Percentiles rank a stretch among this genome's conserved stretches.
Conservation (phyloP, 768 basidiomycete species). For the Coprinopsis sp. region DNA sequence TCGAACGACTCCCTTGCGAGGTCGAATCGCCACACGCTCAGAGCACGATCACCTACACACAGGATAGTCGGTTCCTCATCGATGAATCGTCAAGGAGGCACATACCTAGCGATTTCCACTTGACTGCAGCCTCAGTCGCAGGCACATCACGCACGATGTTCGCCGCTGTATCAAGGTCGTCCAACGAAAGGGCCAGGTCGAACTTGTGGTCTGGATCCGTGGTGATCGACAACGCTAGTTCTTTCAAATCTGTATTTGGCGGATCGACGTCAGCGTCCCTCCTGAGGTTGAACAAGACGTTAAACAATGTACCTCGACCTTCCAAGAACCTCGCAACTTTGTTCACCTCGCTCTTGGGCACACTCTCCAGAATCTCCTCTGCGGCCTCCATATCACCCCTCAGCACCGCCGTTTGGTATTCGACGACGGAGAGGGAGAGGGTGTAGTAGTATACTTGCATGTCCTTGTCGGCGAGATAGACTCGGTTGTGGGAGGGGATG, state of each 20-base stretch:
- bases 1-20: conserved; percentile 88
- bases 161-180: conserved; percentile 87
- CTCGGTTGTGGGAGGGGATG: conserved; percentile 89
- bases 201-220: conserved; percentile 95
- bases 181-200: conserved; percentile 84
- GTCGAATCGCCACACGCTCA: conserved; percentile 90
- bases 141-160: conserved; percentile 71
- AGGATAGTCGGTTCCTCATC: conserved; percentile 90
- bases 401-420: conserved; percentile 94
- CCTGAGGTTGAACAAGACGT: no score
- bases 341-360: conserved; percentile 90
- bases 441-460: conserved; percentile 79
- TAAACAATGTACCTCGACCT: conserved; percentile 56
- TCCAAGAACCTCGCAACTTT: conserved; percentile 95
- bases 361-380: conserved; percentile 69
- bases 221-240: conserved; percentile 88
- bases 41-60: conserved; percentile 86
- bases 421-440: conserved; percentile 83
- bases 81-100: conserved; percentile 17
- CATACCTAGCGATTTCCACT: conserved; percentile 7
- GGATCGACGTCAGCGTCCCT: neutral
- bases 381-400: conserved; percentile 86
- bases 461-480: conserved; percentile 95
- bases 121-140: conserved; percentile 22
- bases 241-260: conserved; percentile 86